A percentile compares a stretch with the other conserved stretches of the same genome.
Conservation (phyloP, 805 yeast species). For the Yamadazyma takamatsuzukensis region DNA sequence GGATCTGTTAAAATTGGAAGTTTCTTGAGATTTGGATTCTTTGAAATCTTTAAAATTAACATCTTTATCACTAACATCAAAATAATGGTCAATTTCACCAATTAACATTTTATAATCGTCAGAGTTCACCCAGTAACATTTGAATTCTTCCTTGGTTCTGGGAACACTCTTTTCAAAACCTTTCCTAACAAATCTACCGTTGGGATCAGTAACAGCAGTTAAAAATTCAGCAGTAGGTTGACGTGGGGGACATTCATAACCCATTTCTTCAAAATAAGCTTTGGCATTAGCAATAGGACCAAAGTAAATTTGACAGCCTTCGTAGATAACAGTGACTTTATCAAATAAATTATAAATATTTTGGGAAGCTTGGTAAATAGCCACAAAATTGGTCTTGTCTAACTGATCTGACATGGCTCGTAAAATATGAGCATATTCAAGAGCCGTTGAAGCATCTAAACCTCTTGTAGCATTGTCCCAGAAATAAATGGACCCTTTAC, state of each 20-base stretch:
- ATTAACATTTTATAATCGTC: conserved; percentile 43
- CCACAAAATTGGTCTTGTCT: conserved; percentile 53
- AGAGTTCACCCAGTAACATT: conserved; percentile 56
- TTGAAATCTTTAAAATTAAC: conserved; percentile 17
- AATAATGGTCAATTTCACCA: conserved; percentile 40
- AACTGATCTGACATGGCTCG: conserved; percentile 51
- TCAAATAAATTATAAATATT: conserved; percentile 46
- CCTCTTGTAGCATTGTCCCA: conserved; percentile 84
- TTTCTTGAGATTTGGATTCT: conserved; percentile 32
- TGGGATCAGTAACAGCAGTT: conserved; percentile 64
- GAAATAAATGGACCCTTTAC: conserved; percentile 41
- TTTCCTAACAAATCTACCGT: conserved; percentile 47
- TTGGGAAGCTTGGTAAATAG: conserved; percentile 52
- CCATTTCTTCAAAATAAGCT: conserved; percentile 56
- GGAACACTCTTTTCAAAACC: conserved; percentile 55
- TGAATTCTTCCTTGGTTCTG: conserved; percentile 53
- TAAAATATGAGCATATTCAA: conserved; percentile 66
- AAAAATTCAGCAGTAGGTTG: conserved; percentile 66
- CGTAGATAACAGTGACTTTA: conserved; percentile 42
- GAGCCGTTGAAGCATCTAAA: conserved; percentile 78
- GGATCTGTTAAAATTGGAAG: conserved; percentile 32
- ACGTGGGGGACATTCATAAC: conserved; percentile 56
- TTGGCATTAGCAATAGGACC: conserved; percentile 42
- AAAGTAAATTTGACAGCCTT: conserved; percentile 44
- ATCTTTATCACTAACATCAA: conserved; percentile 17